A percentile compares a stretch with the other conserved stretches of the same genome.
Evolutionary conservation across 139 green algal genomes (phyloP).

Genomic region (Edaphochlamys debaryana): DNA sequence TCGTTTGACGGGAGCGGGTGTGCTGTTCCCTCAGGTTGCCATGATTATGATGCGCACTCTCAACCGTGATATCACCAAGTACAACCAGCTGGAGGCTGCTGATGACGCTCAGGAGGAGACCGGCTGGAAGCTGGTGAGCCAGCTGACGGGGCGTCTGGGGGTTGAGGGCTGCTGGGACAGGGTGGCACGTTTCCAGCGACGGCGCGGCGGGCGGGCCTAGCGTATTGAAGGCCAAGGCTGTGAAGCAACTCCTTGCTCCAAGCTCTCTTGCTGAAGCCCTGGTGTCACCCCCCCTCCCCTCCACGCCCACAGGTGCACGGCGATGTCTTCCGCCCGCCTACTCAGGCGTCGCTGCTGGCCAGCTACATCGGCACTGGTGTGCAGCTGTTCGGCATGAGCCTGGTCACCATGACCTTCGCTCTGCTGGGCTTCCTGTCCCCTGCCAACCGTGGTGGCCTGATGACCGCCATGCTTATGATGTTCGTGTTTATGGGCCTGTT

Average conservation of each 20-base stretch:
- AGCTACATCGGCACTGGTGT: slow-evolving; percentile 94
- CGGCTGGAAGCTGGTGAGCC: slow-evolving; percentile 95
- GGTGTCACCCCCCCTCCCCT: background rate
- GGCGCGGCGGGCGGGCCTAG: too few species aligned
- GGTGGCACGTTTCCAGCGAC: background rate
- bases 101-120: slow-evolving; percentile 97
- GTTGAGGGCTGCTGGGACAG: background rate
- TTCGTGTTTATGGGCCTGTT: slow-evolving; percentile 98
- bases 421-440: slow-evolving; percentile 97
- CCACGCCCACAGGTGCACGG: slow-evolving; percentile 93
- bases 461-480: slow-evolving; percentile 96
- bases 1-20: too few species aligned
- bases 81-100: slow-evolving; percentile 96
- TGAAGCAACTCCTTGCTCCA: too few species aligned
- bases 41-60: slow-evolving; percentile 99
- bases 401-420: slow-evolving; percentile 97
- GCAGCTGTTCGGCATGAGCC: slow-evolving; percentile 93
- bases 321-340: slow-evolving; percentile 96
- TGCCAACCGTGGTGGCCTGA: slow-evolving; percentile 97
- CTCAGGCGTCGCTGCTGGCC: slow-evolving; percentile 76
- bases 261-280: too few species aligned
- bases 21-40: slow-evolving; percentile 68
- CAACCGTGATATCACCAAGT: slow-evolving; percentile 94
- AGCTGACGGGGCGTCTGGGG: background rate
- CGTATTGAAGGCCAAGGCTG: too few species aligned